Base-by-base conservation (phyloP, 73 alveolate genomes). In the Effrenium voratum region DNA sequence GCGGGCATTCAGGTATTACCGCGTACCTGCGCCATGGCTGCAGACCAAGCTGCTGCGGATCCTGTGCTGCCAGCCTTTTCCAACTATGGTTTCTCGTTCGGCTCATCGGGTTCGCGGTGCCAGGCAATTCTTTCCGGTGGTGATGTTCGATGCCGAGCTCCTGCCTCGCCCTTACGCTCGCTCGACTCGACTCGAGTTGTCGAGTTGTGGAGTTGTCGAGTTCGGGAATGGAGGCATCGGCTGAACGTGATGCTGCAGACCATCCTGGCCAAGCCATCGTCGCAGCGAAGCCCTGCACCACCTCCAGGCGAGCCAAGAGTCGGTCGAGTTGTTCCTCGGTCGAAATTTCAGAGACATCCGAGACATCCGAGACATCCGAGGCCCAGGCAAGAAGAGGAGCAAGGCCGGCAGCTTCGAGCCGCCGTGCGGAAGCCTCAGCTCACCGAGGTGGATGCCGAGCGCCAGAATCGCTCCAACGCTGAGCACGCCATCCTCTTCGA, bases 381-480 rank as follows among this genome's bases (percentile, higher is more conserved):
- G 92, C 75, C 92, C 92, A 4, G 92, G 92, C 41, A 99, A 98
- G 36, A 99, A 99, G 73, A 99, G 99, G 32, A 99, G 99, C 99
- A 99, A 99, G 99, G 99, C 99, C 96, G 96, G 28, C n/a, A 57
- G 72, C 3, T 30, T 57, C 28, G 72, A 1, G 72, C n/a, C 72
- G n/a, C 72, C 28, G 72, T 57, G 6, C n/a, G 72, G 72, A 57
- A 57, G 28, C 72, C 28, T 57, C 16, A n/a, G n/a, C n/a, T n/a
- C n/a, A n/a, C 44, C 0, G 47, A 90, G 97, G 97, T 90, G 77
- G 97, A 99, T 75, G 99, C 99, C 26, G 99, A 99, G 94, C 99
- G 99, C 97, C 99, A 99, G 19, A 99, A 99, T 72, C 99, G 99
- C 83, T 99, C 99, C 76, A 93, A 59, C 26, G 99, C 99, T 10